phyloP scores from a whole-genome alignment of 306 rosid species.

The Alnus rubra region DNA sequence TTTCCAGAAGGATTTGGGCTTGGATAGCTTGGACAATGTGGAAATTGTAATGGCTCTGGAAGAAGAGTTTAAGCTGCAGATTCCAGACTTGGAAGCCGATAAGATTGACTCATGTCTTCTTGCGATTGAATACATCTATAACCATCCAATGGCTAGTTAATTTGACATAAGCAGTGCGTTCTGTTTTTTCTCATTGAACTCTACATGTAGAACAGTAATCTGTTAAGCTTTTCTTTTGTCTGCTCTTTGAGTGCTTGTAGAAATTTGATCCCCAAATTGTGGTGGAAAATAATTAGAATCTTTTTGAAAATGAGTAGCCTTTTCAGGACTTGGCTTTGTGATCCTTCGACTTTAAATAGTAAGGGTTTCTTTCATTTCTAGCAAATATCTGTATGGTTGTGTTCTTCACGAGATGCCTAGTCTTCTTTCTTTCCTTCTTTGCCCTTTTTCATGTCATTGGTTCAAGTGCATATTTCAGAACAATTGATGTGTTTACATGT shows the following conservation, averaged over 20 bases:
- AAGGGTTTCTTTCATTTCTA: background rate
- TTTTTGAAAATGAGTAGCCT: conserved; percentile 35
- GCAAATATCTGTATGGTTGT: background rate
- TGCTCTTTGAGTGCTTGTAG: conserved; percentile 27
- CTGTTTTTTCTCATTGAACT: conserved; percentile 19
- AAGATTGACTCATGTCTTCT: conserved; percentile 75
- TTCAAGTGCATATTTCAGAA: background rate
- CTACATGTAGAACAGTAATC: conserved; percentile 26
- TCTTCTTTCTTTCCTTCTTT: background rate
- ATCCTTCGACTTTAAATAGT: conserved; percentile 8
- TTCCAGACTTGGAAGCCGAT: conserved; percentile 93
- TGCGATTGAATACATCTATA: conserved; percentile 85
- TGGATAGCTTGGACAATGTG: conserved; percentile 97
- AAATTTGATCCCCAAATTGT: conserved; percentile 27
- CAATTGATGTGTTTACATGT: background rate
- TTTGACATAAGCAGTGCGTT: background rate
- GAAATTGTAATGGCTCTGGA: conserved; percentile 96
- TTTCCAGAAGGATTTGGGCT: conserved; percentile 90
- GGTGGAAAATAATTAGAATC: conserved; percentile 54
- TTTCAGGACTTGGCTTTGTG: conserved; percentile 23
- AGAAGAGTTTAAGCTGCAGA: conserved; percentile 97
- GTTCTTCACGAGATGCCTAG: conserved; percentile 1
- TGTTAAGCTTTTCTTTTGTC: conserved; percentile 26
- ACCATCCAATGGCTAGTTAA: conserved; percentile 91
- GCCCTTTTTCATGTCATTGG: too few species aligned